Base-by-base conservation (phyloP, 179 eudicot genomes). In the Drosera spatulata region DNA sequence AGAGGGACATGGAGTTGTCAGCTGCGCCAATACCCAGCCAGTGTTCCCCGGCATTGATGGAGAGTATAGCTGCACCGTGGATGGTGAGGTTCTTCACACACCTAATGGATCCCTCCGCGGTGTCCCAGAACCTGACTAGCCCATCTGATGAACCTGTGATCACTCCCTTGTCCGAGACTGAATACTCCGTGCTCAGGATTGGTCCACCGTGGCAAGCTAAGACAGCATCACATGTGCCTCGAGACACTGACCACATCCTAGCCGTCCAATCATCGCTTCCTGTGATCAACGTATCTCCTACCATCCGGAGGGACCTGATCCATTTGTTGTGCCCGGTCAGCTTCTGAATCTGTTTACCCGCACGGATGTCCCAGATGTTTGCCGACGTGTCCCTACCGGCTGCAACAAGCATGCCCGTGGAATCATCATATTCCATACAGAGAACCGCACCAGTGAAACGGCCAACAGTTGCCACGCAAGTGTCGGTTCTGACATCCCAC, bases 181-280 rank as follows among this genome's bases (percentile, higher is more conserved):
- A 87, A 61, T 78, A 85, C 69, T 83, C 96, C 11, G 83, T 90
- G 47, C 77, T 66, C 2, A 61, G 73, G 50, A 91, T 69, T 8
- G 96, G 88, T 50, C 85, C 97, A 43, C 74, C 86, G 71, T 91
- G 97, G 75, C 81, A 76, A 64, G 90, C 78, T 61, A 91, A 62
- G 65, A 91, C 83, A 48, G 85, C 86, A 64, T 91, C 97, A 66
- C 94, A 91, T 7, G 84, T 71, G 61, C 97, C 96, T 63, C 82
- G 75, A 22, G 96, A 87, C 50, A 85, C 71, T 13, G 97, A 91
- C 99, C 99, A 91, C 58, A 91, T 44, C 55, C 97, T 83, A 52
- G 94, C 97, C 2, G 94, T 87, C 97, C 97, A 91, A 66, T 91
- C 97, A 73, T 91, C 97, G 66, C 97, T 84, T 42, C 99, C 99